Conservation (phyloP, 2,329 filamentous ascomycete species). For the Calonectria hongkongensis region DNA sequence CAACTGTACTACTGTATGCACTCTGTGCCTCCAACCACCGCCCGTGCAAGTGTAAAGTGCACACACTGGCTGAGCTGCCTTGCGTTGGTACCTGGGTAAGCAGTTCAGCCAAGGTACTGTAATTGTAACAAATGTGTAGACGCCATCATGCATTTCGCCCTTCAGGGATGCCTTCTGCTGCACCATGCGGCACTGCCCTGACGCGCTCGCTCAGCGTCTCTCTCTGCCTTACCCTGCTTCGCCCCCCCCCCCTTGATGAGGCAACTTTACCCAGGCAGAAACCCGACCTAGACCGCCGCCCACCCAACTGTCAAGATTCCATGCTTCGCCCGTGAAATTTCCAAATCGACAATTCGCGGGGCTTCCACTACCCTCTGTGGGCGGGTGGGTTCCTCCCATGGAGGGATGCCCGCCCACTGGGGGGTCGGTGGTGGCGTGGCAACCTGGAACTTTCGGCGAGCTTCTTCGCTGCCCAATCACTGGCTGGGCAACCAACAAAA, state of each 20-base stretch:
- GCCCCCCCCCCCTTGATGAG: background rate
- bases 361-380: conserved; percentile 52
- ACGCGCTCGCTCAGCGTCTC: background rate
- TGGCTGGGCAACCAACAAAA: conserved; percentile 38
- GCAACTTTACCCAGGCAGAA: conserved; percentile 16
- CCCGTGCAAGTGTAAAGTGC: background rate
- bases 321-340: conserved; percentile 39
- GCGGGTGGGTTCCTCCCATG: conserved; percentile 27
- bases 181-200: conserved; percentile 31
- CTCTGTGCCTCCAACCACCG: background rate
- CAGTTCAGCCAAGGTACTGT: conserved; percentile 9
- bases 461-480: conserved; percentile 41
- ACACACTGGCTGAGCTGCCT: background rate
- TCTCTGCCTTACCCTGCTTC: conserved; percentile 14
- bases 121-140: conserved; percentile 17
- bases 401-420: conserved; percentile 33
- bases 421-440: conserved; percentile 38
- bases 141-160: conserved; percentile 20
- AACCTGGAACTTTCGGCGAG: conserved; percentile 34
- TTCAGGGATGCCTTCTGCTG: conserved; percentile 14
- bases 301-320: conserved; percentile 39
- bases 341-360: conserved; percentile 46
- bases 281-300: conserved; percentile 21
- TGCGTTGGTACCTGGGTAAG: background rate
- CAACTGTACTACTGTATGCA: conserved; percentile 14